These are phyloP conservation scores for Fusarium mexicanum DNA, from an alignment of 2,329 filamentous ascomycete genomes.

Conservation along the genomic window DNA sequence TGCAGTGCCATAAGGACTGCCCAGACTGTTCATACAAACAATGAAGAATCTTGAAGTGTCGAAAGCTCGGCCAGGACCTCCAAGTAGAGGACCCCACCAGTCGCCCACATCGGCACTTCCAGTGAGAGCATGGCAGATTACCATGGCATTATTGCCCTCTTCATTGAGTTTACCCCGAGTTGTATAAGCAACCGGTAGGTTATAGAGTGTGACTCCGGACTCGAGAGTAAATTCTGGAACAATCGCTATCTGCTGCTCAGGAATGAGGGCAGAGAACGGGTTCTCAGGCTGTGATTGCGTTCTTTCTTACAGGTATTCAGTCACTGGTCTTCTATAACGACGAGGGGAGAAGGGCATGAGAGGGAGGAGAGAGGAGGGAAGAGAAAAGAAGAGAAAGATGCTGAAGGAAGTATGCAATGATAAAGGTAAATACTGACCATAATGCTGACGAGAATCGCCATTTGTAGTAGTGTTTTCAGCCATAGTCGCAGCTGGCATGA, in stretches of 20 bases:
- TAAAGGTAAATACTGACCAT: slow-evolving; percentile 45
- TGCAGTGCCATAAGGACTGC: slow-evolving; percentile 87
- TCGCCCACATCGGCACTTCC: slow-evolving; percentile 86
- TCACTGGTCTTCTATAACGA: slow-evolving; percentile 52
- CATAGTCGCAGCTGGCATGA: slow-evolving; percentile 39
- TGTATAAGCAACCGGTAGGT: slow-evolving; percentile 77
- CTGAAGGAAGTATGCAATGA: not conserved
- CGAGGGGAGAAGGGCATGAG: not conserved
- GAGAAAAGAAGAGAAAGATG: not conserved
- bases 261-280: slow-evolving; percentile 85
- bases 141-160: slow-evolving; percentile 73
- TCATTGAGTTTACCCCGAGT: slow-evolving; percentile 69
- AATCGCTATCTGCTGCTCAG: slow-evolving; percentile 86
- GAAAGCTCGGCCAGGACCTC: slow-evolving; percentile 80
- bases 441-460: slow-evolving; percentile 35
- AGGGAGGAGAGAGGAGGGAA: not conserved
- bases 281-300: slow-evolving; percentile 82
- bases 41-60: slow-evolving; percentile 86
- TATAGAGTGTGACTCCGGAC: slow-evolving; percentile 83
- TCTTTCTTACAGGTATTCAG: slow-evolving; percentile 76
- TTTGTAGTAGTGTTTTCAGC: slow-evolving; percentile 33
- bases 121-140: slow-evolving; percentile 85
- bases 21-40: slow-evolving; percentile 85
- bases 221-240: slow-evolving; percentile 93
- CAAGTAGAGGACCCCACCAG: slow-evolving; percentile 88